These are phyloP conservation scores for Arthrinium puccinioides DNA, from an alignment of 2,329 filamentous ascomycete genomes.

Conservation along the genomic window DNA sequence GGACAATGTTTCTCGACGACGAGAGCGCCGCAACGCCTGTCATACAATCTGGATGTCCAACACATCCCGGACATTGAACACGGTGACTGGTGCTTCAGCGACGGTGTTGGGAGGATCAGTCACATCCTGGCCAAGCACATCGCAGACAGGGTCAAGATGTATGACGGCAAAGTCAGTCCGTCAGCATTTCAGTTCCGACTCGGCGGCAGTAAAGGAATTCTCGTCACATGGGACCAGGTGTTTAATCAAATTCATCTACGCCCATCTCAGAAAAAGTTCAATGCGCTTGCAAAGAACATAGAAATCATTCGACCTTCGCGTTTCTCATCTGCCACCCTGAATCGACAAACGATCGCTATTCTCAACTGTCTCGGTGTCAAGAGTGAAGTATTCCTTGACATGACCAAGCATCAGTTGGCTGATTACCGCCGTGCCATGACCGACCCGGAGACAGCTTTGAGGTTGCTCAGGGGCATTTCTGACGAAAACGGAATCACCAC, in stretches of 20 bases:
- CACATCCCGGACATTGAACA: constrained; percentile 65
- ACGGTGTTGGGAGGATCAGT: constrained; percentile 93
- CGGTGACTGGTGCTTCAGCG: constrained; percentile 70
- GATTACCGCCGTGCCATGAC: constrained; percentile 65
- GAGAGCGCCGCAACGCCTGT: constrained; percentile 59
- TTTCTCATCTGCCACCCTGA: constrained; percentile 71
- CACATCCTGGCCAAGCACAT: constrained; percentile 67
- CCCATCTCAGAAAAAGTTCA: constrained; percentile 83
- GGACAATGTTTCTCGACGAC: constrained; percentile 97
- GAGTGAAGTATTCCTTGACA: constrained; percentile 56
- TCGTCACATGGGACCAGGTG: constrained; percentile 66
- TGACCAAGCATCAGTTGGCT: constrained; percentile 60
- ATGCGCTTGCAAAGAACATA: constrained; percentile 59
- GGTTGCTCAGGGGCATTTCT: constrained; percentile 65
- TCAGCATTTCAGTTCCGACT: constrained; percentile 89
- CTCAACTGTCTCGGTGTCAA: constrained; percentile 70
- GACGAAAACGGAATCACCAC: constrained; percentile 81
- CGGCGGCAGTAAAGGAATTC: constrained; percentile 85
- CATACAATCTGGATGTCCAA: constrained; percentile 47
- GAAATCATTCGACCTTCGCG: constrained; percentile 81
- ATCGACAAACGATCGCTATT: constrained; percentile 85
- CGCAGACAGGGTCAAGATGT: constrained; percentile 59
- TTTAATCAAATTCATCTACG: constrained; percentile 69
- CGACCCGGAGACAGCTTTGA: constrained; percentile 55
- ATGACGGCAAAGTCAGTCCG: constrained; percentile 50